Evolutionary conservation across 805 yeast species (phyloP).

Genomic region (Metschnikowia chrysomelidarum): DNA sequence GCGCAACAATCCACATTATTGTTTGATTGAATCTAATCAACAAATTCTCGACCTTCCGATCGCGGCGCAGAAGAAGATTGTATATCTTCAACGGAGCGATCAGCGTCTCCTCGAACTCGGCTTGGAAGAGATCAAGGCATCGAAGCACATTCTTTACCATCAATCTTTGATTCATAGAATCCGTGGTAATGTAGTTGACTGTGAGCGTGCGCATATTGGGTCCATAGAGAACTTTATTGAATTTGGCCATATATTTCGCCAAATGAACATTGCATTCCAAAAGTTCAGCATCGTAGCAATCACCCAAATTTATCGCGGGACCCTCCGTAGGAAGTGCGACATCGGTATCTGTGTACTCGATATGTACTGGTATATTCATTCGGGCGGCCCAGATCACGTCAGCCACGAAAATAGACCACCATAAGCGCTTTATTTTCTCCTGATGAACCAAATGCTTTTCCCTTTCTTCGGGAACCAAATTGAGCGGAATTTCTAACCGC

Average conservation of each 20-base stretch:
- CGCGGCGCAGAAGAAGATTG: slow-evolving; percentile 21
- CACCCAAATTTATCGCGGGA: slow-evolving; percentile 23
- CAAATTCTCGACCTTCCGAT: slow-evolving; percentile 33
- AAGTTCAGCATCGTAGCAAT: slow-evolving; percentile 28
- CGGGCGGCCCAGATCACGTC: slow-evolving; percentile 42
- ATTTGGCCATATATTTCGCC: slow-evolving; percentile 37
- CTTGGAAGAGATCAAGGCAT: slow-evolving; percentile 29
- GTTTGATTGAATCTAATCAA: slow-evolving; percentile 37
- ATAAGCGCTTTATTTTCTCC: slow-evolving; percentile 37
- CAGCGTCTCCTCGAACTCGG: slow-evolving; percentile 31
- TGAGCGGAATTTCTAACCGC: slow-evolving; percentile 18
- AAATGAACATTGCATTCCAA: slow-evolving; percentile 40
- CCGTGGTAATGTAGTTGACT: slow-evolving; percentile 40
- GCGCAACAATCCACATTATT: slow-evolving; percentile 31
- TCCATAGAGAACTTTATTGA: slow-evolving; percentile 36
- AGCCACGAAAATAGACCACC: slow-evolving; percentile 43
- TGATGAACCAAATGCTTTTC: slow-evolving; percentile 6
- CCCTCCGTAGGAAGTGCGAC: slow-evolving; percentile 41
- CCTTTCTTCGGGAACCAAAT: slow-evolving; percentile 3
- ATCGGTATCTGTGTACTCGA: slow-evolving; percentile 43
- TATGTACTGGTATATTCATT: slow-evolving; percentile 38
- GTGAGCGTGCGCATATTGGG: slow-evolving; percentile 40
- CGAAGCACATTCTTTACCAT: slow-evolving; percentile 30
- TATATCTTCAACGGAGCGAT: slow-evolving; percentile 23
- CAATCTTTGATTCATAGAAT: slow-evolving; percentile 36